These are phyloP conservation scores for Solanum corneliomulleri DNA, from an alignment of 257 asterid genomes.

Conservation along the genomic window DNA sequence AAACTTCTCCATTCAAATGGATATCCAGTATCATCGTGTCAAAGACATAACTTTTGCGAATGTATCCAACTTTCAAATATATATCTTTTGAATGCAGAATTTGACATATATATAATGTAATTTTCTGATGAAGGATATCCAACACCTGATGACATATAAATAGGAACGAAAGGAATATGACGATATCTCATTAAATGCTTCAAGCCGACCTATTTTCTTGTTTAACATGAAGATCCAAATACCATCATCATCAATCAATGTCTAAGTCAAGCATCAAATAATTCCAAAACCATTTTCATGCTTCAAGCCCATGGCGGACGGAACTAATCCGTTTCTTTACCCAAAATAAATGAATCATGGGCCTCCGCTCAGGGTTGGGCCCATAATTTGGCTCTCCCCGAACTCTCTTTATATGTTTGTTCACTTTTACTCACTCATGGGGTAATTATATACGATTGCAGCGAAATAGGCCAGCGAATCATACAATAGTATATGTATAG, in stretches of 20 bases:
- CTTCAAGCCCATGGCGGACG: background rate
- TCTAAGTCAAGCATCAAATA: background rate
- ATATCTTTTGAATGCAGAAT: background rate
- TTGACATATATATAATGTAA: background rate
- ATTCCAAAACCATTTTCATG: background rate
- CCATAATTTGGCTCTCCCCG: background rate
- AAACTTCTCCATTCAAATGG: too few species aligned
- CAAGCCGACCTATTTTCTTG: background rate
- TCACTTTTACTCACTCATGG: too few species aligned
- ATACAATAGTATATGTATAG: too few species aligned
- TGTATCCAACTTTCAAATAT: background rate
- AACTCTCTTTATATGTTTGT: background rate
- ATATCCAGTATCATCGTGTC: background rate
- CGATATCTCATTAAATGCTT: background rate
- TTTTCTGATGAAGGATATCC: too few species aligned
- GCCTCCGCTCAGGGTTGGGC: background rate
- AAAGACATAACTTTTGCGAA: background rate
- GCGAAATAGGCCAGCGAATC: too few species aligned
- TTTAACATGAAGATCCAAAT: background rate
- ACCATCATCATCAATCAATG: background rate
- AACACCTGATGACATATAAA: too few species aligned
- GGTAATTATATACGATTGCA: too few species aligned
- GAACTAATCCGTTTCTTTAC: background rate
- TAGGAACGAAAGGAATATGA: background rate
- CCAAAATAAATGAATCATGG: background rate